phyloP scores from a whole-genome alignment of 345 rosid genomes.

The Eucalyptus rudis region DNA sequence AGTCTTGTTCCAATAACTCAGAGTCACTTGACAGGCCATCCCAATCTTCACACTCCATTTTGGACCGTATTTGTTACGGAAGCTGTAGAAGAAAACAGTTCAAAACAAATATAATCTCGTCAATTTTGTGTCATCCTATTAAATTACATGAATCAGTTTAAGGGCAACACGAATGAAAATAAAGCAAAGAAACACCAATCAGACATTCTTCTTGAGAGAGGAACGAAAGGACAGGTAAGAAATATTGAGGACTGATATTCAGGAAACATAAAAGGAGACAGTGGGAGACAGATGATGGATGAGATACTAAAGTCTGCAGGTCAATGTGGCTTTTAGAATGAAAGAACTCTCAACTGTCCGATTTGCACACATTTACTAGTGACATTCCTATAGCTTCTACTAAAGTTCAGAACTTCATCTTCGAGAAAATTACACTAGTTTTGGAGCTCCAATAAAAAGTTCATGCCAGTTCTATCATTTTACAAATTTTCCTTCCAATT shows the following conservation, averaged over 20 bases:
- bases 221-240: neutral
- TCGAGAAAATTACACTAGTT: neutral
- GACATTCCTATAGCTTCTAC: neutral
- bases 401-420: neutral
- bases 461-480: neutral
- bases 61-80: neutral
- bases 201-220: neutral
- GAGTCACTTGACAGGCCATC: slow-evolving; percentile 6
- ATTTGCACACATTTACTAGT: neutral
- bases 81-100: neutral
- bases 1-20: neutral
- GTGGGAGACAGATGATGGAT: neutral
- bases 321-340: neutral
- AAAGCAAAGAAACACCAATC: neutral
- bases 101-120: neutral
- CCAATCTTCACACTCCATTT: slow-evolving; percentile 6
- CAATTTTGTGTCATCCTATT: neutral
- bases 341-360: neutral
- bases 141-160: too few species aligned
- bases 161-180: neutral
- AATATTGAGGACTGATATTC: neutral
- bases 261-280: neutral
- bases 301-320: neutral
- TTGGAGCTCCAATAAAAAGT: neutral
- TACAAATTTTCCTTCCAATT: neutral